Base-by-base conservation (phyloP, 169 alveolate genomes). In the Plasmodium yoelii region DNA sequence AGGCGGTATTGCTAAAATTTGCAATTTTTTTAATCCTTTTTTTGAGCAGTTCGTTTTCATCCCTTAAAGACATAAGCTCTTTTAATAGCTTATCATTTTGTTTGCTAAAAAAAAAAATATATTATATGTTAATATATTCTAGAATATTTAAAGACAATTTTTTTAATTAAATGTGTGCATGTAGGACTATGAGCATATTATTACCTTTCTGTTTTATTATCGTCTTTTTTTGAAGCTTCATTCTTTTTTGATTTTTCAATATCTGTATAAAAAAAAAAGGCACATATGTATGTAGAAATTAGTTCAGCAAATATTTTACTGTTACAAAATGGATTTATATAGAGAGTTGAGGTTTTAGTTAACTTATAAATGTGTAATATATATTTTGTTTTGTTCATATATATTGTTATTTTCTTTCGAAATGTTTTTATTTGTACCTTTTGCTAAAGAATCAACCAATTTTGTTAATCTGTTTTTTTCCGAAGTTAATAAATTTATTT, bases 391-490 rank as follows among this genome's bases (percentile, higher is more conserved):
- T 10, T 28, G 2, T 28, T 28, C 39, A 28, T 0, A 28, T 28
- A 28, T 28, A 28, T 28, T 28, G 39, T 28, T 28, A 28, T 28
- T 5, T 28, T 28, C 39, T 28, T 57, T 39, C 18, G 70, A 73
- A 74, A 92, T 24, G 1, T 56, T 28, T 53, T 71, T 39, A 1
- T 13, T 46, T 19, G 4, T 75, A 75, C 88, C 88, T 67, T 47
- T 75, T 24, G 88, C 46, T 13, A 75, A 59, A 13, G 88, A 75
- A 56, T 75, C 88, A 12, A 75, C 88, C 49, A 75, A 28, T 57
- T 75, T 75, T 53, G 77, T 63, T 55, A 75, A 55, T 49, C 88
- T 75, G 46, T 75, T 75, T 64, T 75, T 75, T 64, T 75, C 88
- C 28, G 88, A 63, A 15, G 65, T 57, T n/a, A 75, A 56, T 47